These are phyloP conservation scores for Penicillium frequentans DNA, from an alignment of 2,329 filamentous ascomycete species.

Conservation along the genomic window DNA sequence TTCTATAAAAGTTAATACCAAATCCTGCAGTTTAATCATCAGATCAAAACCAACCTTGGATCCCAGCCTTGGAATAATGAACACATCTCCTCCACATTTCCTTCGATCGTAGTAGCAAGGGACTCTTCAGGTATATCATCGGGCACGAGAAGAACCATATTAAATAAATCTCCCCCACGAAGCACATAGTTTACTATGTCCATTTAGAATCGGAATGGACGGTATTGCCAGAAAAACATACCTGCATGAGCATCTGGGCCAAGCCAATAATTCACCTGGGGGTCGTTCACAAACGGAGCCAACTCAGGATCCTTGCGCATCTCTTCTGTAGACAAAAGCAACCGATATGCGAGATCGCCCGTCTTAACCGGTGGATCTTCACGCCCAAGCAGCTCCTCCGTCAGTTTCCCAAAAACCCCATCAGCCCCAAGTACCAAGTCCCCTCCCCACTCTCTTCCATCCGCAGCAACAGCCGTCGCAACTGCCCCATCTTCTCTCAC, in stretches of 20 bases:
- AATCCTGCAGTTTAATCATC: rapidly evolving
- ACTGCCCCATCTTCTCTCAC: constrained; percentile 31
- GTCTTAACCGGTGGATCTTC: constrained; percentile 51
- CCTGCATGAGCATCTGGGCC: constrained; percentile 52
- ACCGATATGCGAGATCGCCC: constrained; percentile 58
- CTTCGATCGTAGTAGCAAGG: constrained; percentile 46
- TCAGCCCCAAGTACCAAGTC: constrained; percentile 30
- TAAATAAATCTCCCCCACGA: constrained; percentile 47
- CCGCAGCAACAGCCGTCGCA: constrained; percentile 37
- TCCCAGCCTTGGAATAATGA: constrained; percentile 60
- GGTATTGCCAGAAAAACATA: constrained; percentile 1
- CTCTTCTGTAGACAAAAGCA: constrained; percentile 50
- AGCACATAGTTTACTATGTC: constrained; percentile 58
- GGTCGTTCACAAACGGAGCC: constrained; percentile 44
- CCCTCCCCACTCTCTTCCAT: constrained; percentile 23
- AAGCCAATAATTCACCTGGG: constrained; percentile 56
- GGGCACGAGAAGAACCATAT: constrained; percentile 62
- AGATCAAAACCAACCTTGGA: constrained; percentile 35
- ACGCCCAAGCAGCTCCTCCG: constrained; percentile 47
- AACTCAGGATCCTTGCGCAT: constrained; percentile 52
- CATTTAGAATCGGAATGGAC: neutral
- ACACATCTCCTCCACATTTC: constrained; percentile 56
- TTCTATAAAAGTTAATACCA: constrained; percentile 23
- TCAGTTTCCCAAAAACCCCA: constrained; percentile 33
- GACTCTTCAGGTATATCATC: constrained; percentile 61